phyloP scores from a whole-genome alignment of 441 rosid genomes.

The Viola pubescens region DNA sequence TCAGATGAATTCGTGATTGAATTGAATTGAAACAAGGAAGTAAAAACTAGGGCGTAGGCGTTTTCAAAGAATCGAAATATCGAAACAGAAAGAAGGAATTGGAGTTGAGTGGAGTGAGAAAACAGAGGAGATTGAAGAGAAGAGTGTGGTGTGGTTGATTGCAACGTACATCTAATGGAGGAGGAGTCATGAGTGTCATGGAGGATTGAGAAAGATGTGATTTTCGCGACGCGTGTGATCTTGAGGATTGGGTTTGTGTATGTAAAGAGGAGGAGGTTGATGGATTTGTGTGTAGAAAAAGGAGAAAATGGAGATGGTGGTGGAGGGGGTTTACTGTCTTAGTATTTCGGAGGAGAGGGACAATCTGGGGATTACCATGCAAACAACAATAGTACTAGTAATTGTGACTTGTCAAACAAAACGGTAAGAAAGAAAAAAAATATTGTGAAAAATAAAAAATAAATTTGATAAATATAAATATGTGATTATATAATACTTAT shows the following conservation, averaged over 20 bases:
- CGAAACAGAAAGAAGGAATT: conserved; percentile 18
- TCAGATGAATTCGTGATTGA: conserved; percentile 15
- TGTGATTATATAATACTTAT: no score
- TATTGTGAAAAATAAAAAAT: no score
- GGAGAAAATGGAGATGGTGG: background rate
- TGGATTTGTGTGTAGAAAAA: background rate
- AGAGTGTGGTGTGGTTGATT: conserved; percentile 3
- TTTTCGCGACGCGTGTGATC: no score
- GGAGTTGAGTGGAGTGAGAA: background rate
- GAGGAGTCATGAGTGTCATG: conserved; percentile 79
- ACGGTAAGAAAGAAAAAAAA: no score
- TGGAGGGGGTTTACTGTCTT: background rate
- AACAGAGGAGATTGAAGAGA: conserved; percentile 1
- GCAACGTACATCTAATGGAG: conserved; percentile 53
- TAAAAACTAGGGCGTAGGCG: background rate
- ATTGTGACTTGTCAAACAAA: background rate
- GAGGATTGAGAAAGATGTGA: background rate
- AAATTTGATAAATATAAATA: no score
- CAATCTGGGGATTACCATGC: conserved; percentile 19
- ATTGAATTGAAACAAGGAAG: background rate
- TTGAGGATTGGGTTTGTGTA: no score
- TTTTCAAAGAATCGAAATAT: background rate
- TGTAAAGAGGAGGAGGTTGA: background rate
- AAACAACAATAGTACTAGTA: background rate
- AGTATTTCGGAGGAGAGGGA: conserved; percentile 12